A percentile compares a stretch with the other conserved stretches of the same genome.
These are phyloP conservation scores for Sphagnum fallax DNA, from an alignment of 228 moss, liverwort and hornwort genomes.

Conservation along the genomic window DNA sequence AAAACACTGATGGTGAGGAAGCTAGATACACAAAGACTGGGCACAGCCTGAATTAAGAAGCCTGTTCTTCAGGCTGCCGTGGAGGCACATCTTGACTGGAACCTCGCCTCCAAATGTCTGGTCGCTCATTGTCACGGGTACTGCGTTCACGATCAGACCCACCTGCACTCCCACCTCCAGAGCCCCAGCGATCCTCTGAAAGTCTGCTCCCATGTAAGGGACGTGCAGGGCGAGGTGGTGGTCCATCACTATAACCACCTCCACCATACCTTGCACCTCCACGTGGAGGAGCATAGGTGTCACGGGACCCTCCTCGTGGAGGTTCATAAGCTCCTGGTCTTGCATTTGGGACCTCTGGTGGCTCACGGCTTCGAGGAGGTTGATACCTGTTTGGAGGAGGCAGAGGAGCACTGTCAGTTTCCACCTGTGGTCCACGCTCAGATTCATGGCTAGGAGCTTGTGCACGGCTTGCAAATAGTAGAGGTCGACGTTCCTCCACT, in stretches of 20 bases:
- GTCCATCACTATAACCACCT: slow-evolving; percentile 5
- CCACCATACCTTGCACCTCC: slow-evolving; percentile 11
- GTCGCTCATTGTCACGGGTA: slow-evolving; percentile 2
- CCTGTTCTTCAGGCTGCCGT: not conserved
- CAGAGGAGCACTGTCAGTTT: slow-evolving; percentile 19
- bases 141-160: slow-evolving; percentile 1
- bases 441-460: slow-evolving; percentile 21
- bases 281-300: not conserved
- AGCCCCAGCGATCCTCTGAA: slow-evolving; percentile 40
- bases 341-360: slow-evolving; percentile 20
- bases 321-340: slow-evolving; percentile 22
- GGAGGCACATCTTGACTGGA: not conserved
- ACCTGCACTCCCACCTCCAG: not conserved
- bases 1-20: no score
- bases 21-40: no score
- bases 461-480: slow-evolving; percentile 15
- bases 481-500: slow-evolving; percentile 32
- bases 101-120: not conserved
- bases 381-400: slow-evolving; percentile 29
- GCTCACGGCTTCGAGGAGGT: slow-evolving; percentile 35
- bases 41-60: no score
- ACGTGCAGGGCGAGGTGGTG: not conserved
- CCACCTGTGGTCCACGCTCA: slow-evolving; percentile 35
- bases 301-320: slow-evolving; percentile 10
- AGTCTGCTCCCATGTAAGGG: slow-evolving; percentile 16